Base-by-base conservation (phyloP, 1,284 basidiomycete genomes). In the Rhizoctonia solani region DNA sequence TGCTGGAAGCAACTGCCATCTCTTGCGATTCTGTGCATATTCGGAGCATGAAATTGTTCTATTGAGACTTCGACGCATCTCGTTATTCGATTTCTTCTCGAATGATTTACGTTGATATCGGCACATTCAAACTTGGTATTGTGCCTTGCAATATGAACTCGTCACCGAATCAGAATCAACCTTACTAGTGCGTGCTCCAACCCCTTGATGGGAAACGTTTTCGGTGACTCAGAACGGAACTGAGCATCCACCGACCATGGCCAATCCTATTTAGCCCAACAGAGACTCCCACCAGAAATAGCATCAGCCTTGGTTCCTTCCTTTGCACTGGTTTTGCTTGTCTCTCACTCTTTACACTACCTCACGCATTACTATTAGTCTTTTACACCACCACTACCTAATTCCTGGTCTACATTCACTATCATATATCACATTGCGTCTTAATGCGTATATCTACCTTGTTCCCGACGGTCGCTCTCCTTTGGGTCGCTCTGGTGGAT, bases 111-210 rank as follows among this genome's bases (percentile, higher is more conserved):
- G 32, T 34, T 34, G 11, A 34, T 11, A 34, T 34, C 11, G 11
- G 4, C 32, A 34, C 11, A 11, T 4, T 34, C 32, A 11, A 34
- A 11, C 11, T 34, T 11, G 32, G 32, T 4, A 34, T 34, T 34
- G 54, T 56, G 44, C 41, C 54, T 56, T 44, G 41, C 39, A 39
- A 27, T 42, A n/a, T 46, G 41, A 30, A 19, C 54, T 44, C 54
- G 44, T 39, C 54, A 41, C 34, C 21, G 54, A 14, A 56, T 41
- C 30, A 39, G 13, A 4, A 42, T 27, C 34, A 42, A 25, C 14
- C 41, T 29, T 27, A 55, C 14, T 25, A 41, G 25, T 13, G 44
- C 30, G 25, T 27, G 41, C 41, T 21, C 39, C 42, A 23, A 14
- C 14, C 30, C n/a, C 32, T 29, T 32, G 34, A 27, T 21, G 37